Percentiles rank a stretch among this genome's conserved stretches.
These are phyloP conservation scores for Rhizoctonia solani DNA, from an alignment of 1,284 basidiomycete species.

Conservation along the genomic window DNA sequence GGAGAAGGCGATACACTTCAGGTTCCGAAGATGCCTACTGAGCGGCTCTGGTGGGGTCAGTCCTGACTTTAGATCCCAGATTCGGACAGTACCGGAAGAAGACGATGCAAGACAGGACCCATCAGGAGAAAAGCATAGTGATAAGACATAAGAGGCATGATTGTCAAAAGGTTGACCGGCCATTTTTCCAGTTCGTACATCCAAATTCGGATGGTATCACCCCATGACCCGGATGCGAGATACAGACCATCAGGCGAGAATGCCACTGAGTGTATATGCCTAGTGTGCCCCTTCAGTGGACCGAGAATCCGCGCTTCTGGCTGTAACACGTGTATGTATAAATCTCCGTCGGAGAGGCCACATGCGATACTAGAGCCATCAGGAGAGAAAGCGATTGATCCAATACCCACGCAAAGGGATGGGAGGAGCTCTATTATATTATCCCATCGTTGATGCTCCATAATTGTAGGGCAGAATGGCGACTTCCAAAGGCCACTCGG, in stretches of 20 bases:
- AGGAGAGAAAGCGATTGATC: not conserved
- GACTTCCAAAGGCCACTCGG: too few species aligned
- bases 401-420: not conserved
- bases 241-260: not conserved
- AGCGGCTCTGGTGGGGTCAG: not conserved
- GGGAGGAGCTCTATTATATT: too few species aligned
- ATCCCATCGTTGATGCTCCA: too few species aligned
- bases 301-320: not conserved
- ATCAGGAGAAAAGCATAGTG: not conserved
- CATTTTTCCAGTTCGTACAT: not conserved
- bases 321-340: not conserved
- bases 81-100: not conserved
- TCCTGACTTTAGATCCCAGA: not conserved
- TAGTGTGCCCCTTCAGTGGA: not conserved
- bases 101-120: not conserved
- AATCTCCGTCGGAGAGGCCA: not conserved
- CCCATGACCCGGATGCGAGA: slow-evolving; percentile 1
- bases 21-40: not conserved
- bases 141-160: not conserved
- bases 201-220: slow-evolving; percentile 1
- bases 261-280: not conserved
- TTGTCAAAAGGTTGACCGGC: not conserved
- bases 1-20: not conserved
- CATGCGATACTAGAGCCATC: not conserved
- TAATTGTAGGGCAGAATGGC: too few species aligned